Evolutionary conservation across 495 filamentous ascomycete genomes (phyloP).

Genomic region (Neurospora sp.): DNA sequence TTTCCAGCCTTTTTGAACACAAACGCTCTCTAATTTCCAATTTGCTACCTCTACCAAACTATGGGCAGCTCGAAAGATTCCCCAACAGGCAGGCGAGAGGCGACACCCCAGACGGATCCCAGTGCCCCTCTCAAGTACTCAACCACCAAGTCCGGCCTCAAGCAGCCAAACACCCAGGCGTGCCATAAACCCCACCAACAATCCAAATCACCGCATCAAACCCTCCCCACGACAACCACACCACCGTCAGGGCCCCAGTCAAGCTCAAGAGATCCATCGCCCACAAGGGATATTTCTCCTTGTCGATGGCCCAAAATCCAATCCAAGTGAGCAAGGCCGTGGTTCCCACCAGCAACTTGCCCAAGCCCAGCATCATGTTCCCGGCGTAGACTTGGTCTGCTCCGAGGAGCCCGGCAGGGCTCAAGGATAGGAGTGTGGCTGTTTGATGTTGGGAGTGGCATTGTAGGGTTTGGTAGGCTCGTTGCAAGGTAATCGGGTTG

Average conservation of each 20-base stretch:
- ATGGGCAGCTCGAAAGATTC: neutral
- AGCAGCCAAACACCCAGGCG: neutral
- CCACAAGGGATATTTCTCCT: neutral
- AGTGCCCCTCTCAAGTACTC: neutral
- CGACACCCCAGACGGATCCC: neutral
- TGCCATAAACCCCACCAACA: conserved; percentile 19
- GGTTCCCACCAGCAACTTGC: neutral
- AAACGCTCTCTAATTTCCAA: neutral
- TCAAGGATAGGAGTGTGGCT: neutral
- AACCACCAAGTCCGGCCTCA: neutral
- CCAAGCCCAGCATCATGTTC: neutral
- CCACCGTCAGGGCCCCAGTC: neutral
- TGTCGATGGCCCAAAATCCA: neutral
- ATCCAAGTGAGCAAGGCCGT: neutral
- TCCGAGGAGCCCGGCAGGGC: neutral
- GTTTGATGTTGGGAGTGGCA: neutral
- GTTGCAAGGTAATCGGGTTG: neutral
- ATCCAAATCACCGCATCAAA: neutral
- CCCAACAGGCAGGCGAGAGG: neutral
- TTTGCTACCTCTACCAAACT: neutral
- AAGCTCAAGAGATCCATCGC: neutral
- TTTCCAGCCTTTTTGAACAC: neutral
- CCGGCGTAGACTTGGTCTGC: neutral
- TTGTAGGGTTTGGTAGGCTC: neutral
- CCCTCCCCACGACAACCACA: neutral